These are phyloP conservation scores for Mortierella alpina DNA, from an alignment of 192 early-diverging fungal species.

Conservation along the genomic window DNA sequence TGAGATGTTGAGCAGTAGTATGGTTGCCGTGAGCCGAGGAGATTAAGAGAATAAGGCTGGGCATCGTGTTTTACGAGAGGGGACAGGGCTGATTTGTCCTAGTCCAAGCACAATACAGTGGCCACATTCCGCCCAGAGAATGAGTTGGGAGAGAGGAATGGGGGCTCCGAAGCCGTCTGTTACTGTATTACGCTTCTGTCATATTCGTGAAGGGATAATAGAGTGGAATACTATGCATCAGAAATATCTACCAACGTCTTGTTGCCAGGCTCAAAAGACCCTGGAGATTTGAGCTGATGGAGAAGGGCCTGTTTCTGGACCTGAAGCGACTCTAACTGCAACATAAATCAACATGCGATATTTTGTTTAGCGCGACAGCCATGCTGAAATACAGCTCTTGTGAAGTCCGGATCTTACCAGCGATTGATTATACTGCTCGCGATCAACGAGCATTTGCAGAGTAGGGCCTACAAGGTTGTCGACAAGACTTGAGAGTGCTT, in stretches of 20 bases:
- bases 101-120: too few species aligned
- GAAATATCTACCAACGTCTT: conserved; percentile 33
- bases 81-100: too few species aligned
- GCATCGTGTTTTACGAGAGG: too few species aligned
- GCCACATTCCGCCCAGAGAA: too few species aligned
- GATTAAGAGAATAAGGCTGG: too few species aligned
- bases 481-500: conserved; percentile 54
- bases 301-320: conserved; percentile 21
- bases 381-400: background rate
- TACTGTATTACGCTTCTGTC: too few species aligned
- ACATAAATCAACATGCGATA: background rate
- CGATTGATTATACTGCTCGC: conserved; percentile 47
- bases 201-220: too few species aligned
- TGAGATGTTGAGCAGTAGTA: too few species aligned
- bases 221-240: background rate
- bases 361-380: background rate
- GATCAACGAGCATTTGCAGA: conserved; percentile 43
- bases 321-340: conserved; percentile 29
- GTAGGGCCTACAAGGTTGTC: conserved; percentile 58
- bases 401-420: conserved; percentile 10
- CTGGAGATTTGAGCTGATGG: conserved; percentile 19
- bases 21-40: too few species aligned
- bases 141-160: too few species aligned
- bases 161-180: too few species aligned
- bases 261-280: background rate